Evolutionary conservation across 495 filamentous ascomycete species (phyloP).

Genomic region (Staphylotrichum longicolle): DNA sequence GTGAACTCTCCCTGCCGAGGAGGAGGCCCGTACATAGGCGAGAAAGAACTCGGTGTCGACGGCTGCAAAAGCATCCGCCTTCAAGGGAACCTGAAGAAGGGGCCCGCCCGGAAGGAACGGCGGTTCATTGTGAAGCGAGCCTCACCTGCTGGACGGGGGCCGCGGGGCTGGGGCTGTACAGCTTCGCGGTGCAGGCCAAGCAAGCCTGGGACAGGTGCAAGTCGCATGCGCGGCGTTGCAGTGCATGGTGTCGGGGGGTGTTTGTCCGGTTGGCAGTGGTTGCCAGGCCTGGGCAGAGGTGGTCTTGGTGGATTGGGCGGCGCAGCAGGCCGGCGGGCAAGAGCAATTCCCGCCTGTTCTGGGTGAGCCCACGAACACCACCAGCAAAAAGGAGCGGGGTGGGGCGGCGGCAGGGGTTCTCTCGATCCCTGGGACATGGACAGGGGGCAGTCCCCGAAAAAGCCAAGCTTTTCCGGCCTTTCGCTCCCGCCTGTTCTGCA

Average conservation of each 20-base stretch:
- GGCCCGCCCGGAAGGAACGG: background rate
- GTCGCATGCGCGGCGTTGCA: constrained; percentile 2
- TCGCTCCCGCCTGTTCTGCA: background rate
- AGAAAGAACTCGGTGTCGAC: background rate
- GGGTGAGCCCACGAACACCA: background rate
- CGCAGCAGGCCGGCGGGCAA: constrained; percentile 7
- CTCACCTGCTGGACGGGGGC: constrained; percentile 4
- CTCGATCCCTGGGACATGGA: background rate
- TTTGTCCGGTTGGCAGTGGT: background rate
- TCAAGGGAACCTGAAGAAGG: background rate
- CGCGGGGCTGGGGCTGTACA: constrained; percentile 13
- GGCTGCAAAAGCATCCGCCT: background rate
- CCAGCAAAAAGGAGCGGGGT: constrained; percentile 18
- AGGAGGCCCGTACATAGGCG: background rate
- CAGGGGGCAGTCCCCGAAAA: background rate
- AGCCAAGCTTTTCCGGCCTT: background rate
- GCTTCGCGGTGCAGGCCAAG: background rate
- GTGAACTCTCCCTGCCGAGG: background rate
- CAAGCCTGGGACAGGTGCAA: background rate
- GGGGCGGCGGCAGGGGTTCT: constrained; percentile 12
- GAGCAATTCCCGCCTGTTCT: constrained; percentile 20
- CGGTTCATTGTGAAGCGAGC: constrained; percentile 3
- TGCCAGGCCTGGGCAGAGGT: too few species aligned
- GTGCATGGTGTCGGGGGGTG: background rate
- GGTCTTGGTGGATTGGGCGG: background rate